phyloP scores from a whole-genome alignment of 768 basidiomycete genomes.

The Auricularia sp. region DNA sequence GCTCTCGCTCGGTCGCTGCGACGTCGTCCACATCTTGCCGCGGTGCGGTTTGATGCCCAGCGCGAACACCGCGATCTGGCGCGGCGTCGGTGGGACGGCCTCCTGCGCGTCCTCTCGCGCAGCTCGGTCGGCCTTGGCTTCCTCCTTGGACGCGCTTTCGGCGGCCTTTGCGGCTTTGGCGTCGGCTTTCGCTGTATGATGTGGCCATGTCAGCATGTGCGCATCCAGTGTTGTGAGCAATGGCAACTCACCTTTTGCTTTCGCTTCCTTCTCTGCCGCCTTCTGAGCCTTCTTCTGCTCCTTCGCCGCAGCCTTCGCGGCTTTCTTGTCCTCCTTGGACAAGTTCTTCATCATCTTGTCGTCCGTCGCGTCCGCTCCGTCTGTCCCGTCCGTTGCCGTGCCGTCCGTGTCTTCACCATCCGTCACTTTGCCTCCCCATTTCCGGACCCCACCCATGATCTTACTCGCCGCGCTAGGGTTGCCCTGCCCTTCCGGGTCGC shows the following conservation, averaged over 20 bases:
- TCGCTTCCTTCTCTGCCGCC: slow-evolving; percentile 4
- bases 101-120: slow-evolving; percentile 1
- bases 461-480: background rate
- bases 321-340: background rate
- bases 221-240: background rate
- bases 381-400: background rate
- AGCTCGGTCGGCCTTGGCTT: slow-evolving; percentile 1
- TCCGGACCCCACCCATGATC: background rate
- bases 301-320: background rate
- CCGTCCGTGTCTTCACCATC: background rate
- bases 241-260: background rate
- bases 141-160: background rate
- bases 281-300: background rate
- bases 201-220: background rate
- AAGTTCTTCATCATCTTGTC: background rate
- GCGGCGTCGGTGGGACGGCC: slow-evolving; percentile 22
- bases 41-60: slow-evolving; percentile 56
- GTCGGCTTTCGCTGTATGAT: background rate
- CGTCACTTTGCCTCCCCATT: background rate
- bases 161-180: background rate
- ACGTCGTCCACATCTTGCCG: slow-evolving; percentile 43
- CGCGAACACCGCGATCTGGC: slow-evolving; percentile 47
- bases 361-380: background rate
- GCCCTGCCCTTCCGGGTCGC: background rate
- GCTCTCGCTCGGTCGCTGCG: slow-evolving; percentile 49